Percentiles rank a stretch among this genome's conserved stretches.
Conservation (phyloP, 2,329 filamentous ascomycete genomes). For the Epichloe coenophiala region DNA sequence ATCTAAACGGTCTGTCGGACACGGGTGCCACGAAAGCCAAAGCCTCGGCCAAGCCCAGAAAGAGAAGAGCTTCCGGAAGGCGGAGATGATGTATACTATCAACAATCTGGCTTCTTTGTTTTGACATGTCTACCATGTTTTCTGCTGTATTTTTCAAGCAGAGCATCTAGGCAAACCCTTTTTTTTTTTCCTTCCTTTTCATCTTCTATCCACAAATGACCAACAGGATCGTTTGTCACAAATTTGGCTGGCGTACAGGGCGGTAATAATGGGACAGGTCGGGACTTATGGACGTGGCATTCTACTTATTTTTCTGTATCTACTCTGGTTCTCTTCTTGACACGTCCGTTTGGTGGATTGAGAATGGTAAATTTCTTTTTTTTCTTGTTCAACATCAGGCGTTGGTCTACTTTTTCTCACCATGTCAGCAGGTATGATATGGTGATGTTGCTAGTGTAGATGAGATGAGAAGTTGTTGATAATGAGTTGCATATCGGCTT, state of each 20-base stretch:
- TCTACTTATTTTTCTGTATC: neutral
- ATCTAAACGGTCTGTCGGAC: conserved; percentile 10
- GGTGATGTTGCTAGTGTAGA: neutral
- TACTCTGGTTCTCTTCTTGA: neutral
- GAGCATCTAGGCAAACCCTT: neutral
- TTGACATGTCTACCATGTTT: neutral
- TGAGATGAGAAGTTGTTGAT: neutral
- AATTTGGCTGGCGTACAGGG: neutral
- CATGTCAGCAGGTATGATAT: neutral
- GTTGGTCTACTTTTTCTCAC: neutral
- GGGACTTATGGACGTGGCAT: neutral
- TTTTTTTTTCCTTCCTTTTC: neutral
- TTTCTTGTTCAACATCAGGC: neutral
- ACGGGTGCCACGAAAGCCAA: conserved; percentile 13
- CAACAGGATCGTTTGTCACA: neutral
- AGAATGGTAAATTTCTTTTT: neutral
- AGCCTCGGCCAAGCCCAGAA: conserved; percentile 15
- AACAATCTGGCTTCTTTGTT: neutral
- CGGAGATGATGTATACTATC: conserved; percentile 14
- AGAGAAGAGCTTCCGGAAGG: conserved; percentile 22
- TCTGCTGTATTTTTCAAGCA: neutral
- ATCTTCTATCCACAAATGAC: neutral
- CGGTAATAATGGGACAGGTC: neutral
- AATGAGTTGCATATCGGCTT: too few relatives aligned
- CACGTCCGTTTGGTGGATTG: neutral